Conservation (phyloP, 306 rosid genomes). For the Lathyrus oleraceus region DNA sequence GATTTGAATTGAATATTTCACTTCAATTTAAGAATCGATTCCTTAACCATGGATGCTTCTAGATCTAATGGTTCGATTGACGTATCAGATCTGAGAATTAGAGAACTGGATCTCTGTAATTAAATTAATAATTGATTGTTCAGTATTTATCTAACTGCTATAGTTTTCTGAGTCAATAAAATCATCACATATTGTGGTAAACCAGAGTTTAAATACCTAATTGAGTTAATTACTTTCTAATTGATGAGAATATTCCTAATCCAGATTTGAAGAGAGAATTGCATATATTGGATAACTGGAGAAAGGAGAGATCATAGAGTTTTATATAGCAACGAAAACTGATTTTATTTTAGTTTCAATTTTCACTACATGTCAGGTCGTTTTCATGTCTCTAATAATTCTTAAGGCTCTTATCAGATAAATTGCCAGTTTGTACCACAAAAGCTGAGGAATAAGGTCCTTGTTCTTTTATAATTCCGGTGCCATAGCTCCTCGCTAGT, state of each 20-base stretch:
- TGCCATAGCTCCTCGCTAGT: background rate
- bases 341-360: background rate
- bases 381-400: slow-evolving; percentile 43
- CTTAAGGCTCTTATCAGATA: slow-evolving; percentile 32
- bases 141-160: too few relatives aligned
- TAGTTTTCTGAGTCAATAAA: too few relatives aligned
- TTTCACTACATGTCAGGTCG: slow-evolving; percentile 37
- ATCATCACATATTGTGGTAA: too few relatives aligned
- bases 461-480: background rate
- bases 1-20: background rate
- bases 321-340: background rate
- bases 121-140: too few relatives aligned
- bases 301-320: slow-evolving; percentile 10
- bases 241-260: background rate
- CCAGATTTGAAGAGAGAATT: too few relatives aligned
- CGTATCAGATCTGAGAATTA: background rate
- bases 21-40: background rate
- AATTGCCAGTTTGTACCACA: background rate
- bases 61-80: background rate
- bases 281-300: background rate
- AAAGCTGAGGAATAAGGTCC: background rate
- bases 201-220: too few relatives aligned
- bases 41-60: background rate
- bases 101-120: background rate
- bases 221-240: too few relatives aligned